Conservation (phyloP, 192 early-diverging fungal species). For the Coemansia sp. region DNA sequence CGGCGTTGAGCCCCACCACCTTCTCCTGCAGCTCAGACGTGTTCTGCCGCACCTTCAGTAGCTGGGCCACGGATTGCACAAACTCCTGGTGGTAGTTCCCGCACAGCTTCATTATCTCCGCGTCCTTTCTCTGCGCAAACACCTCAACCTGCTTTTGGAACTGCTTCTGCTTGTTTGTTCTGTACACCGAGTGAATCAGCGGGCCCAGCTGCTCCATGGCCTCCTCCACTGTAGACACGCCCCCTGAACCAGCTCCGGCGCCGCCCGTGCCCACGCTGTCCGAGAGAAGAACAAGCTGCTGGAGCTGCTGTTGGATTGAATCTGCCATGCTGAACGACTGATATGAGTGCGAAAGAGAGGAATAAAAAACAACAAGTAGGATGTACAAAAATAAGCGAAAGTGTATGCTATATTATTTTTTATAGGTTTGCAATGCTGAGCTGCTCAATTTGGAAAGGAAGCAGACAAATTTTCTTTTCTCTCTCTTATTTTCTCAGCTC, state of each 20-base stretch:
- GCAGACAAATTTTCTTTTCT: constrained; percentile 6
- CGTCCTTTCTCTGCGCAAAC: constrained; percentile 86
- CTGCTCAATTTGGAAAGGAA: background rate
- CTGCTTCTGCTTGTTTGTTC: constrained; percentile 78
- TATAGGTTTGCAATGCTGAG: background rate
- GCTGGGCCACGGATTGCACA: constrained; percentile 86
- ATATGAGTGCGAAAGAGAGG: too few species aligned
- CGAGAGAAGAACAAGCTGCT: constrained; percentile 52
- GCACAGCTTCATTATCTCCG: constrained; percentile 97
- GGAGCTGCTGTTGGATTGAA: constrained; percentile 54
- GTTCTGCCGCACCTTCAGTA: constrained; percentile 90
- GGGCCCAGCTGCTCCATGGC: constrained; percentile 82
- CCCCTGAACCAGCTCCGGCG: constrained; percentile 25
- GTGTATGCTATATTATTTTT: background rate
- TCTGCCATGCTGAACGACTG: constrained; percentile 31
- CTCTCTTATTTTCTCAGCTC: constrained; percentile 3
- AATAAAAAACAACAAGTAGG: background rate
- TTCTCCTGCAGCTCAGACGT: constrained; percentile 82
- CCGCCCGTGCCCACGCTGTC: constrained; percentile 43
- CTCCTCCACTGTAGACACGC: constrained; percentile 56
- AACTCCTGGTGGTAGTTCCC: constrained; percentile 89
- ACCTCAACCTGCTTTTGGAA: constrained; percentile 83
- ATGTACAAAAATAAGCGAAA: constrained; percentile 7
- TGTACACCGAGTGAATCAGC: constrained; percentile 87
- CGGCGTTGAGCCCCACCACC: constrained; percentile 80